Evolutionary conservation across 257 asterid species (phyloP), one percentile per base, ranked within the genome.

Genomic region (Euphrasia confusa): DNA sequence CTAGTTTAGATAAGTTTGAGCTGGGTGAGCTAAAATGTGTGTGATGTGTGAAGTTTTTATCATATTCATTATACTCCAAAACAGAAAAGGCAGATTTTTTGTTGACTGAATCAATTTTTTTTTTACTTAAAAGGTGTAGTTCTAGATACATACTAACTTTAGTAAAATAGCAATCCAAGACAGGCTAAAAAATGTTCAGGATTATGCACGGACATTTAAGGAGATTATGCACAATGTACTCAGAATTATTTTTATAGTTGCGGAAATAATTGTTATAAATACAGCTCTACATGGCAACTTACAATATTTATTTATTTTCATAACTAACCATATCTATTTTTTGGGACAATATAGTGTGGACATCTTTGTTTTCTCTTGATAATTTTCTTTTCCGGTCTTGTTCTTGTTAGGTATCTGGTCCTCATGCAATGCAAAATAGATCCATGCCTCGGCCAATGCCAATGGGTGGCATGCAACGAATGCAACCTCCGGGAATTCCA

Each of bases 401-500:
- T 27, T 67, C 18, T 68, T 59, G 17, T 56, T 81, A 92, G 97
- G 89, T 68, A 61, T 79, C 97, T 54, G 97, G 96, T 65, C 77
- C 83, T 52, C 96, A 92, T 72, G 90, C 74, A 54, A 89, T 86
- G 88, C 86, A 76, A 71, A 75, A 79, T 67, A 86, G 98, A 76
- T 75, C 95, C 42, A 82, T 84, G 65, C 90, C 93, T 40, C 87
- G 97, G 12, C 89, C 93, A 5, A 83, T 89, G 86, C 79, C 78
- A 67, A 79, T 88, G 88, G 89, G 75, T 21, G 89, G 89, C 68
- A 82, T 84, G 95, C 95, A 74, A 54, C 80, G 98, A 62, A 80
- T 89, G 84, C 98, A 81, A 74, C 82, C 94, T 66, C 87, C 84
- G 11, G 95, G 95, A 30, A 81, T 91, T 75, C 72, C 94, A 50